Conservation (phyloP, 176 grass and related monocot genomes). For the Areca catechu region DNA sequence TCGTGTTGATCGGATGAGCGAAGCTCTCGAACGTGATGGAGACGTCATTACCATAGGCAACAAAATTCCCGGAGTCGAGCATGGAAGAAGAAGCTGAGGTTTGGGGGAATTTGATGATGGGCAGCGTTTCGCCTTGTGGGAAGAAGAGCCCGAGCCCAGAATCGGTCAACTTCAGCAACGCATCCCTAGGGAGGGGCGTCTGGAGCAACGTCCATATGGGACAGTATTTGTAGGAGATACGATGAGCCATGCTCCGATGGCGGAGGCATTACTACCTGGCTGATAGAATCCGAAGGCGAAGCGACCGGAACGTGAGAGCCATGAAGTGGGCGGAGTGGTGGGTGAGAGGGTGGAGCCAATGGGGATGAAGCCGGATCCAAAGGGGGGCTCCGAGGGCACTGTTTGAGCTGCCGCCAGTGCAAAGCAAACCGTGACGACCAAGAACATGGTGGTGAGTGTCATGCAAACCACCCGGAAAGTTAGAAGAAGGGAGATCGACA, state of each 20-base stretch:
- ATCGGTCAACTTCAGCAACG: neutral
- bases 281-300: constrained; percentile 41
- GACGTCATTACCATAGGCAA: constrained; percentile 4
- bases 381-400: too few relatives aligned
- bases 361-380: too few relatives aligned
- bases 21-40: constrained; percentile 21
- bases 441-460: too few relatives aligned
- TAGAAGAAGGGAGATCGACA: too few relatives aligned
- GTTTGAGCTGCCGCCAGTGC: too few relatives aligned
- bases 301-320: constrained; percentile 26
- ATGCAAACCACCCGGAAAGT: too few relatives aligned
- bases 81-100: constrained; percentile 8
- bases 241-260: constrained; percentile 32
- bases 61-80: constrained; percentile 25
- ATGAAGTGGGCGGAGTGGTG: constrained; percentile 4
- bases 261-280: constrained; percentile 6
- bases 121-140: constrained; percentile 14
- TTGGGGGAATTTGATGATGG: constrained; percentile 6
- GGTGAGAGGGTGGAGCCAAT: constrained; percentile 4
- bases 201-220: constrained; percentile 26
- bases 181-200: too few relatives aligned
- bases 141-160: constrained; percentile 18
- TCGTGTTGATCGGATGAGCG: constrained; percentile 20
- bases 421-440: too few relatives aligned
- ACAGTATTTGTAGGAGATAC: neutral